Evolutionary conservation across 495 filamentous ascomycete genomes (phyloP).

Genomic region (Aspergillus funiculosus): DNA sequence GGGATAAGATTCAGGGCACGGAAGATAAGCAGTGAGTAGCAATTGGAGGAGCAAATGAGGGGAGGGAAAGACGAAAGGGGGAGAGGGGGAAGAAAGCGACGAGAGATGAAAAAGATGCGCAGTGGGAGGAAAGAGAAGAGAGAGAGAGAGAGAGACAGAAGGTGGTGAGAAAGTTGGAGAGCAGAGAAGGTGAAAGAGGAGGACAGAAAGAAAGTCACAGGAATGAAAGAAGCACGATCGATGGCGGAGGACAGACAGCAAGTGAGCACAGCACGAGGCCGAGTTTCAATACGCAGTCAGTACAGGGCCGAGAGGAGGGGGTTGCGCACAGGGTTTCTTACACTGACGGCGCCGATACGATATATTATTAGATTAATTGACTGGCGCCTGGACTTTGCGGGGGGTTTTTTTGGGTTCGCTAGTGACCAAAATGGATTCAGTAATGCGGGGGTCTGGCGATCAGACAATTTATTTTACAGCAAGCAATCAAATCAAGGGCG

Average conservation of each 20-base stretch:
- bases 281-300: background rate
- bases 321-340: background rate
- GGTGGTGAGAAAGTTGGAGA: conserved; percentile 9
- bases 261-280: conserved; percentile 14
- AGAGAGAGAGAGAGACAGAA: conserved; percentile 9
- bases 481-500: conserved; percentile 7
- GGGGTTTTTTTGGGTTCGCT: conserved; percentile 16
- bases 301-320: background rate
- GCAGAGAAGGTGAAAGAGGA: conserved; percentile 16
- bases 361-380: conserved; percentile 6
- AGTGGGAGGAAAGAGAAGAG: conserved; percentile 8
- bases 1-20: conserved; percentile 12
- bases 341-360: background rate
- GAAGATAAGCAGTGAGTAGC: conserved; percentile 20
- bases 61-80: conserved; percentile 2
- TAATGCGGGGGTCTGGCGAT: conserved; percentile 23
- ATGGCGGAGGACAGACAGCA: conserved; percentile 19
- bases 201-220: conserved; percentile 12
- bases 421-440: conserved; percentile 14
- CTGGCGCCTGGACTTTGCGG: conserved; percentile 14
- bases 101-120: conserved; percentile 7
- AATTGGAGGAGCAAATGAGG: conserved; percentile 19
- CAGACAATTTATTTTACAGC: conserved; percentile 2
- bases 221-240: conserved; percentile 13
- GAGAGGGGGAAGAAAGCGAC: conserved; percentile 5